Evolutionary conservation across 2,329 filamentous ascomycete species (phyloP).

Genomic region (Ambrosiella cleistominuta): DNA sequence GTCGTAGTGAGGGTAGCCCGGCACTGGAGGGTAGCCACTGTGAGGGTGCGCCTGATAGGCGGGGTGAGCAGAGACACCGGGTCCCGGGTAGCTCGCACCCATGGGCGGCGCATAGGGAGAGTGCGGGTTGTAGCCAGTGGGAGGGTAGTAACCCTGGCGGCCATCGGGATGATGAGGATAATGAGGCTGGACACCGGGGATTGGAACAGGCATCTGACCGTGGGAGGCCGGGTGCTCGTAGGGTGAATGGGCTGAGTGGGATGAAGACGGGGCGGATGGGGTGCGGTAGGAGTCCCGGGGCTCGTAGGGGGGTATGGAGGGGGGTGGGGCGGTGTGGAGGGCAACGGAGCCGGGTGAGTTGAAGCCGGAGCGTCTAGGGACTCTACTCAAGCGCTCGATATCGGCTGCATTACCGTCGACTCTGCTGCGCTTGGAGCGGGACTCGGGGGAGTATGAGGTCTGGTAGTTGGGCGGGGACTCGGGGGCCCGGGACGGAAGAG

Average conservation of each 20-base stretch:
- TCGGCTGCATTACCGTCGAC: not conserved
- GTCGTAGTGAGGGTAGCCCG: slow-evolving; percentile 23
- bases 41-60: slow-evolving; percentile 17
- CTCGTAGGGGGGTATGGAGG: not conserved
- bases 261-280: not conserved
- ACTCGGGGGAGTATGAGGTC: not conserved
- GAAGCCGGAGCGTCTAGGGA: not conserved
- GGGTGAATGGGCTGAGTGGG: not conserved
- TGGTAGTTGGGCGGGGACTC: not conserved
- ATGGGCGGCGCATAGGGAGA: no score
- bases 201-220: not conserved
- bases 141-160: not conserved
- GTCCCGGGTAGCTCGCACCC: no score
- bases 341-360: not conserved
- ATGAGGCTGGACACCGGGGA: not conserved
- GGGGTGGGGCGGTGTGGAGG: not conserved
- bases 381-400: not conserved
- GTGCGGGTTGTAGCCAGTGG: not conserved
- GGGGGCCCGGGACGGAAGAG: not conserved
- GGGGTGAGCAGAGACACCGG: no score
- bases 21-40: slow-evolving; percentile 25
- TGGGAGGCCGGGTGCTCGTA: not conserved
- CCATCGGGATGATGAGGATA: not conserved
- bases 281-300: not conserved
- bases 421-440: not conserved